Evolutionary conservation across 208 protist genomes (phyloP).

Genomic region (Leishmania major): DNA sequence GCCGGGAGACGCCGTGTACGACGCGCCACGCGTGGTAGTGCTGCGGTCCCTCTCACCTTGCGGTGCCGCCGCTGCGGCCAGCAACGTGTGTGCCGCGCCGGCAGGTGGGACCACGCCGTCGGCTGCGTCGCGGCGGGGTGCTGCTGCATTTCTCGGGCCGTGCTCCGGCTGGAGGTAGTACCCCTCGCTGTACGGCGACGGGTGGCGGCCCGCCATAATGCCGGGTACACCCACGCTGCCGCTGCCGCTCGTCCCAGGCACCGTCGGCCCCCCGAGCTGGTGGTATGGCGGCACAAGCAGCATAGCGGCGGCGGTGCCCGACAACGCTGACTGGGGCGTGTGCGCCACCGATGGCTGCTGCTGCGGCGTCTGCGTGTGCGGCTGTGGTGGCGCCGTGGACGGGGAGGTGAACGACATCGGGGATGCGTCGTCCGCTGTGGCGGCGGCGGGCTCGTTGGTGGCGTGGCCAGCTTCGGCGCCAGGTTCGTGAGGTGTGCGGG

Average conservation of each 20-base stretch:
- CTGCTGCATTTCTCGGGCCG: not conserved
- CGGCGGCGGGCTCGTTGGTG: not conserved
- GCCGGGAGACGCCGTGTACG: not conserved
- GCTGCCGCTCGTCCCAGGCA: not conserved
- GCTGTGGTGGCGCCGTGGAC: not conserved
- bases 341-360: not conserved
- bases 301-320: not conserved
- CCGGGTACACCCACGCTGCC: not conserved
- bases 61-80: not conserved
- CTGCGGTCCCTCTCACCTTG: not conserved
- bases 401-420: not conserved
- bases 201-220: not conserved
- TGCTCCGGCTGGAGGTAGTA: slow-evolving; percentile 10
- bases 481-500: not conserved
- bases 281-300: not conserved
- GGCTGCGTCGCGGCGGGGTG: not conserved
- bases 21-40: not conserved
- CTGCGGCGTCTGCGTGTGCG: not conserved
- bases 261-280: not conserved
- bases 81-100: not conserved
- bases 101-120: not conserved
- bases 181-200: slow-evolving; percentile 12
- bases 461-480: not conserved
- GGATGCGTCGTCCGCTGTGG: not conserved
- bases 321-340: not conserved